Percentiles rank a stretch among this genome's conserved stretches.
These are phyloP conservation scores for Chaetoceros tenuissimus DNA, from an alignment of 108 stramenopile species.

Conservation along the genomic window DNA sequence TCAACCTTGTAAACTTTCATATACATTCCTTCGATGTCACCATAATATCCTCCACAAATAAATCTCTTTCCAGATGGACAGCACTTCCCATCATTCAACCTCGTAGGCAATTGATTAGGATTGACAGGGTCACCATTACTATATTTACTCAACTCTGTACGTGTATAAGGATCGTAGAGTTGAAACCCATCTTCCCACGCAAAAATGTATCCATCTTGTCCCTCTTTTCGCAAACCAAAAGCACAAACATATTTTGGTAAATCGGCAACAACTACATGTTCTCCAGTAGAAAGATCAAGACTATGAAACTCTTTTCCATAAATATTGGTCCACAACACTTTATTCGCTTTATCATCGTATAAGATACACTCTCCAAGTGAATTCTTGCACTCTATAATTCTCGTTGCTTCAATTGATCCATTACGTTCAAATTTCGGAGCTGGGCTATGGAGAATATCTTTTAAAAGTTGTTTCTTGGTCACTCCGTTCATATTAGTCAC, in stretches of 20 bases:
- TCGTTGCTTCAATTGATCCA: conserved; percentile 13
- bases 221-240: conserved; percentile 17
- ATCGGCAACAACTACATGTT: not conserved
- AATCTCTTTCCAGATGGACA: conserved; percentile 34
- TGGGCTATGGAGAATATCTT: conserved; percentile 8
- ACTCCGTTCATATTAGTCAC: too few species aligned
- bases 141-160: conserved; percentile 6
- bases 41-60: conserved; percentile 33
- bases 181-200: conserved; percentile 50
- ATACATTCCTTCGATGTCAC: conserved; percentile 1
- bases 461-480: too few species aligned
- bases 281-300: conserved; percentile 6
- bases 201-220: conserved; percentile 19
- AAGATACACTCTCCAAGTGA: conserved; percentile 31
- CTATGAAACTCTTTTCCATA: conserved; percentile 22
- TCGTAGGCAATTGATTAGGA: conserved; percentile 18
- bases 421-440: conserved; percentile 3
- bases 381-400: conserved; percentile 19
- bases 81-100: conserved; percentile 39
- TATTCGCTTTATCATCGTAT: conserved; percentile 25
- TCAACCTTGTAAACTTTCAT: conserved; percentile 40
- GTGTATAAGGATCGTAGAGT: conserved; percentile 15
- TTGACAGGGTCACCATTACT: conserved; percentile 31
- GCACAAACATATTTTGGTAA: conserved; percentile 30
- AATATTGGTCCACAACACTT: conserved; percentile 24